Conservation (phyloP, 1,284 basidiomycete genomes). For the Ceratobasidium sp. region DNA sequence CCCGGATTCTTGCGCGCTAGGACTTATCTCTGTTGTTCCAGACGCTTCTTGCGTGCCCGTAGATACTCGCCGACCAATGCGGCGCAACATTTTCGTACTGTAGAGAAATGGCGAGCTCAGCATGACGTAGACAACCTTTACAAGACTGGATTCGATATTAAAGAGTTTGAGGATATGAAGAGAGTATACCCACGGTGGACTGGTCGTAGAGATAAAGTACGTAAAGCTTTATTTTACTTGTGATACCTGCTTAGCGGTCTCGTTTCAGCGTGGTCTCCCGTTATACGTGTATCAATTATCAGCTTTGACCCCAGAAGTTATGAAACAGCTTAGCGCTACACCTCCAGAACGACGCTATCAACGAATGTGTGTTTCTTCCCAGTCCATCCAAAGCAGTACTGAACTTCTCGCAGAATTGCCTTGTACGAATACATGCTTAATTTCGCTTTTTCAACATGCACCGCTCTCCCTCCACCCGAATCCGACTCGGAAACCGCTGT, state of each 20-base stretch:
- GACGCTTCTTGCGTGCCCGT: conserved; percentile 81
- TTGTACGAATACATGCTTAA: conserved; percentile 76
- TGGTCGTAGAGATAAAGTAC: conserved; percentile 76
- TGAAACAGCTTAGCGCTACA: conserved; percentile 70
- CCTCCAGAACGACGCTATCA: conserved; percentile 70
- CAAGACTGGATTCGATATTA: conserved; percentile 63
- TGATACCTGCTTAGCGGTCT: not conserved
- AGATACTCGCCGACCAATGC: conserved; percentile 73
- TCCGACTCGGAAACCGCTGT: conserved; percentile 60
- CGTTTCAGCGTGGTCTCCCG: conserved; percentile 71
- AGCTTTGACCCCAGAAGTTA: conserved; percentile 62
- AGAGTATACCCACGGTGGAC: conserved; percentile 83
- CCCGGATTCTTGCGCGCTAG: not conserved
- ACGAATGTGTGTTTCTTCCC: conserved; percentile 68
- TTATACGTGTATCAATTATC: conserved; percentile 78
- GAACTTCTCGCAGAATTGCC: conserved; percentile 59
- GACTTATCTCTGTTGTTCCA: conserved; percentile 53
- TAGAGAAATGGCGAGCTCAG: conserved; percentile 73
- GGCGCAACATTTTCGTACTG: conserved; percentile 73
- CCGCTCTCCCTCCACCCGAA: conserved; percentile 71
- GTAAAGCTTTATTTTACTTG: conserved; percentile 39
- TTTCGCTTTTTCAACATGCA: conserved; percentile 74
- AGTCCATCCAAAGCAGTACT: not conserved
- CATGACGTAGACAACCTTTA: conserved; percentile 73
- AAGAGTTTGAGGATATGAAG: conserved; percentile 71